Evolutionary conservation across 148 eudicot species (phyloP), one percentile per base, ranked within the genome.

Genomic region (Rhododendron ferrugineum): DNA sequence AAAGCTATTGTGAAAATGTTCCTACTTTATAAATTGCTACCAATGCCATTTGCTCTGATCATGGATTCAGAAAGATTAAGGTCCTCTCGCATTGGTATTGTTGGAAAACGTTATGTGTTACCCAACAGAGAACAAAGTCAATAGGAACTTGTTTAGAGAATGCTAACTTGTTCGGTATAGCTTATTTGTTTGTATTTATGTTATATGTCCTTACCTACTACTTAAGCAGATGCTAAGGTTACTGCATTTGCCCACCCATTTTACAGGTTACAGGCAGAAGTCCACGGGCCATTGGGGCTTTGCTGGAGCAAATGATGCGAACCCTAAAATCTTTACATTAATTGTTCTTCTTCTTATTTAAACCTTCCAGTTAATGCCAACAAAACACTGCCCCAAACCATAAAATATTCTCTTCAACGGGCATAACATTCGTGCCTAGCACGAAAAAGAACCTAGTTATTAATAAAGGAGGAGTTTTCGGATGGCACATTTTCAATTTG

Each of bases 221-320:
- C n/a, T n/a, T 34, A 42, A 14, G 79, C 20, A 37, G 85, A 76
- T 56, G 47, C 85, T 86, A 23, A 81, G 40, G 66, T 40, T 68
- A 32, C 15, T 49, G 74, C 72, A 26, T 64, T 72, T 37, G 74
- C 72, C 16, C 76, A 80, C 49, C 68, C 47, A 79, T 42, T 79
- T 66, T 78, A 84, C 0, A 40, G 42, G 42, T 32, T 32, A 32
- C 34, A 32, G 34, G 34, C 34, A 32, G 34, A 32, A 32, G 82
- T 85, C 92, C 23, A 90, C 92, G 82, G 97, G 98, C 87, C 92
- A 87, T 68, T 94, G 98, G 97, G 99, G 99, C 82, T 96, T 93
- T 89, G 87, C 95, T 80, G 99, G 99, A 87, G 90, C 97, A 84
- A 96, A 96, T 88, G 92, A 91, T 36, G 97, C 81, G 88, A 93